Base-by-base conservation (phyloP, 805 yeast genomes). In the Barnettozyma sp. region DNA sequence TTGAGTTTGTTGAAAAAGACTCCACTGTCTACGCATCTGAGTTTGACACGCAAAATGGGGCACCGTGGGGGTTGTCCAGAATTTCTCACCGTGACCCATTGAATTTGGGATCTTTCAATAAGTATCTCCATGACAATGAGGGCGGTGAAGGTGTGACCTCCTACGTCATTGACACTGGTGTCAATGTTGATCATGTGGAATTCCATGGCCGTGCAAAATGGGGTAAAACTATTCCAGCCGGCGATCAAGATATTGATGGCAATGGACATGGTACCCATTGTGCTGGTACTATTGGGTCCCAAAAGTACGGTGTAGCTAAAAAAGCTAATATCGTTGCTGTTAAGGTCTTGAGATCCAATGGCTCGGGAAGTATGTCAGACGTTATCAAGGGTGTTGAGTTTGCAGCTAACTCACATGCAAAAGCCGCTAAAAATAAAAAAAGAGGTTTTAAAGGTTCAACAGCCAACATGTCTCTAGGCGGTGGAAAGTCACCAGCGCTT, bases 201-300 rank as follows among this genome's bases (percentile, higher is more conserved):
- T 87, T 87, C 52, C 80, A 65, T 9, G 88, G 88, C 31, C 76
- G 96, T 64, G 94, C 95, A 30, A 56, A 57, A 26, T 84, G 94
- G 94, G 95, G 95, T 48, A 70, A 78, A 34, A 84, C 94, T 39
- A 68, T 84, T 46, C 94, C 94, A 47, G 49, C 60, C 35, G 80
- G 78, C 50, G 85, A 77, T 49, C 70, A 70, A 36, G 86, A 79
- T 47, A 52, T 68, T 29, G 95, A 88, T 58, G 92, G 86, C 35
- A 82, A 84, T 52, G 97, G 96, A 34, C 97, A 87, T 62, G 97
- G 97, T 54, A 85, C 95, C 30, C 97, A 87, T 55, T 85, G 94
- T 65, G 95, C 96, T n/a, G 97, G 95, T 62, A 86, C 94, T 23
- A 84, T 88, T 51, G 95, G 80, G 34, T 82, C 92, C 16, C 67